Evolutionary conservation across 2,329 filamentous ascomycete genomes (phyloP).

Genomic region (Penicillium sclerotigenum): DNA sequence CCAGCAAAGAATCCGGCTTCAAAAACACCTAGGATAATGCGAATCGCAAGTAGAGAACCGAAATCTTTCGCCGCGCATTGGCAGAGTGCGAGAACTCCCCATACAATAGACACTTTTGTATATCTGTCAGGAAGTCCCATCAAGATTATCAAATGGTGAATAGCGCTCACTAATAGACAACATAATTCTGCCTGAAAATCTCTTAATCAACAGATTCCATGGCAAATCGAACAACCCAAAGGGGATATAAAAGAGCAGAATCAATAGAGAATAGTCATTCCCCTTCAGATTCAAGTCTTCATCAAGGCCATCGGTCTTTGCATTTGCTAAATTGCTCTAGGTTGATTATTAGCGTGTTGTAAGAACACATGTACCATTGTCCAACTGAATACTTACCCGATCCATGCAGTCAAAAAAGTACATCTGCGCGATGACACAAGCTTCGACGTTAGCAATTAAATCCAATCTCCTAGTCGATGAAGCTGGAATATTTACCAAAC

Average conservation of each 20-base stretch:
- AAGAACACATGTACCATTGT: neutral
- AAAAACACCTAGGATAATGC: conserved; percentile 42
- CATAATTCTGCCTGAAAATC: conserved; percentile 46
- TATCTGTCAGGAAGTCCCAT: conserved; percentile 16
- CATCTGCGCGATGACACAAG: conserved; percentile 21
- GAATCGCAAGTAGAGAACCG: conserved; percentile 48
- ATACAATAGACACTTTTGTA: conserved; percentile 28
- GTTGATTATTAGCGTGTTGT: conserved; percentile 17
- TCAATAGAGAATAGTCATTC: conserved; percentile 36
- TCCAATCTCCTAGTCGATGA: too few species aligned
- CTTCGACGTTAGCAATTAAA: neutral
- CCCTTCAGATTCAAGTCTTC: conserved; percentile 36
- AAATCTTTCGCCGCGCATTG: conserved; percentile 52
- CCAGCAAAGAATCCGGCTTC: conserved; percentile 57
- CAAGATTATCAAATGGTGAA: conserved; percentile 32
- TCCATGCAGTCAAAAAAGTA: conserved; percentile 41
- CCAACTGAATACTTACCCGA: conserved; percentile 18
- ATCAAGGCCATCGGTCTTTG: conserved; percentile 51
- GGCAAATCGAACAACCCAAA: conserved; percentile 51
- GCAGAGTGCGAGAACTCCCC: conserved; percentile 38
- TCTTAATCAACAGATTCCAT: conserved; percentile 38
- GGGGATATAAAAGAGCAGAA: conserved; percentile 52
- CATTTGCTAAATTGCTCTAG: conserved; percentile 44
- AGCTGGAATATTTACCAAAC: conserved; percentile 28
- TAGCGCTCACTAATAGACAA: conserved; percentile 34